phyloP scores from a whole-genome alignment of 352 stramenopile genomes.

The Sclerospora graminicola region DNA sequence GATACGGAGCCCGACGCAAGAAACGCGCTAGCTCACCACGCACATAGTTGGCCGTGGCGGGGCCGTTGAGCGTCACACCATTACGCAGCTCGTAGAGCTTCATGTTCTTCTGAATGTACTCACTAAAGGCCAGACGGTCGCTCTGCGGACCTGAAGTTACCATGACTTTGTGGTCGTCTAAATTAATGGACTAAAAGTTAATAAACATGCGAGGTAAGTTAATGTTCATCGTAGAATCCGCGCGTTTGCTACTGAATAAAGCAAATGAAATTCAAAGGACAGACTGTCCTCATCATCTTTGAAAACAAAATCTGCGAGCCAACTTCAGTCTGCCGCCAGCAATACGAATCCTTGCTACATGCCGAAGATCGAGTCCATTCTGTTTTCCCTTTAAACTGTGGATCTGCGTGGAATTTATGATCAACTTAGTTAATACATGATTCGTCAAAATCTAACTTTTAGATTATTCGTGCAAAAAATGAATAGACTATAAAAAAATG shows the following conservation, averaged over 20 bases:
- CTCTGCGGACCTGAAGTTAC: conserved; percentile 64
- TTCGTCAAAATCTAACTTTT: no score
- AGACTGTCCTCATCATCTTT: conserved; percentile 91
- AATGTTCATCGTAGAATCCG: no score
- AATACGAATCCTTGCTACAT: conserved; percentile 89
- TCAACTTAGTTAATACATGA: no score
- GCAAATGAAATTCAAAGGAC: no score
- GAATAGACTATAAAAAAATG: no score
- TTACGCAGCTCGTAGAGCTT: conserved; percentile 87
- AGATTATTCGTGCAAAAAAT: no score
- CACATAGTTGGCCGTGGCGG: conserved; percentile 79
- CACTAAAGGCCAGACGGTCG: conserved; percentile 76
- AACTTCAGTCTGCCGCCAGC: conserved; percentile 86
- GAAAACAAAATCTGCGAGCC: conserved; percentile 84
- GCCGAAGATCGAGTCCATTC: conserved; percentile 86
- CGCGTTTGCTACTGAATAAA: no score
- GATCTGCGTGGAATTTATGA: no score
- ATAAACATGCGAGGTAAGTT: no score
- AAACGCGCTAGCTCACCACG: conserved; percentile 70
- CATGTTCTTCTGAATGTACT: conserved; percentile 89
- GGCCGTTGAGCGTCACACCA: conserved; percentile 71
- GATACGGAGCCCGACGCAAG: conserved; percentile 74
- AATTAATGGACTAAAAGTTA: conserved; percentile 60
- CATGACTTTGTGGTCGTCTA: conserved; percentile 81
- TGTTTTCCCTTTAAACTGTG: no score